Conservation (phyloP, 2,329 filamentous ascomycete species). For the Cladosporium sp. region DNA sequence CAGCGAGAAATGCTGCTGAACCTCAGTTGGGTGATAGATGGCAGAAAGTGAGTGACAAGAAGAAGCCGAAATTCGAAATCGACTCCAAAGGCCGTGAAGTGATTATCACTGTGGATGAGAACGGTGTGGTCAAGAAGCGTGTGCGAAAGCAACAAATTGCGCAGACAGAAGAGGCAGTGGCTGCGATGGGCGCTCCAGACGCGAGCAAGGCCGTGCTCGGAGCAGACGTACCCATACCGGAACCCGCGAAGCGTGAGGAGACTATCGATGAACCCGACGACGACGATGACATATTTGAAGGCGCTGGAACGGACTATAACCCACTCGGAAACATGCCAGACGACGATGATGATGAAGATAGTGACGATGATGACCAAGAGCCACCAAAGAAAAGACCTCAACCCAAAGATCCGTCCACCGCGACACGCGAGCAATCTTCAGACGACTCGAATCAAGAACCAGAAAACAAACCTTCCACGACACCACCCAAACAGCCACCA, state of each 20-base stretch:
- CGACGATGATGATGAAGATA: constrained; percentile 45
- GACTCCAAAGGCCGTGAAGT: constrained; percentile 56
- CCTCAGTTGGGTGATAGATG: constrained; percentile 38
- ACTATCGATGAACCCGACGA: constrained; percentile 19
- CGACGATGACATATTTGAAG: constrained; percentile 60
- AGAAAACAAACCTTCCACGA: not conserved
- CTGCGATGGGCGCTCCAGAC: constrained; percentile 22
- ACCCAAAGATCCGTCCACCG: not conserved
- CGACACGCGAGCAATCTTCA: not conserved
- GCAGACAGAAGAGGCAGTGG: constrained; percentile 31
- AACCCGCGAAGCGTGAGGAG: constrained; percentile 6
- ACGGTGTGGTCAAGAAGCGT: constrained; percentile 60
- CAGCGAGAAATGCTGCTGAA: constrained; percentile 40
- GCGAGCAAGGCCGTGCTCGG: constrained; percentile 29
- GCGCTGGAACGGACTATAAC: constrained; percentile 57
- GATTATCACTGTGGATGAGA: constrained; percentile 54
- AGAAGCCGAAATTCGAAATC: constrained; percentile 52
- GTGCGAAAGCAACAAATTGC: constrained; percentile 46
- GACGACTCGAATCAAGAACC: not conserved
- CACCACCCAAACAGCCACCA: constrained; percentile 6
- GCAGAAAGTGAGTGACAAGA: constrained; percentile 41
- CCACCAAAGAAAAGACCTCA: not conserved
- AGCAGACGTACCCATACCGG: constrained; percentile 28
- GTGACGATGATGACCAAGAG: constrained; percentile 30
- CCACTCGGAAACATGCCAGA: constrained; percentile 46